Evolutionary conservation across 768 basidiomycete species (phyloP).

Genomic region (Lactarius hatsudake): DNA sequence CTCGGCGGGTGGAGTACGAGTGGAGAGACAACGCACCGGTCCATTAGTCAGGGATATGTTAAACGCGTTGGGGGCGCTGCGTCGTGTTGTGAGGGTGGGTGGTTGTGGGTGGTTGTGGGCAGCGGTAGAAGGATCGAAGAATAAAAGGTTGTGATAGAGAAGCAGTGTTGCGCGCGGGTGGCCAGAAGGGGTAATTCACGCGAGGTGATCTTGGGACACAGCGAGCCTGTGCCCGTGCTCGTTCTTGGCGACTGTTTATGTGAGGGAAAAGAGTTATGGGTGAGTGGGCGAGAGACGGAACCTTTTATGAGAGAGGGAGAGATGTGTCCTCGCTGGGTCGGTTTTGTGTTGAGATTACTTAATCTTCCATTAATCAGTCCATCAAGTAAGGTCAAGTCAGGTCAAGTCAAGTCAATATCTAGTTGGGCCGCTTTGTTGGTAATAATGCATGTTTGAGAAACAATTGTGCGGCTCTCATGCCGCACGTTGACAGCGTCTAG

Average conservation of each 20-base stretch:
- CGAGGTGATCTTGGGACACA: not conserved
- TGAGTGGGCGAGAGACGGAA: not conserved
- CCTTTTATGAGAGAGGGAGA: not conserved
- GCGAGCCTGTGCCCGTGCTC: not conserved
- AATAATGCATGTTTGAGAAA: not conserved
- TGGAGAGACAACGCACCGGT: slow-evolving; percentile 18
- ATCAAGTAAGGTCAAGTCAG: not conserved
- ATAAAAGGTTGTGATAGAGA: not conserved
- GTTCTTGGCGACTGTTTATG: not conserved
- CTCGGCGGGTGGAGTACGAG: not conserved
- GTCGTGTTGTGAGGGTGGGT: not conserved
- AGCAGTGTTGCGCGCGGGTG: not conserved
- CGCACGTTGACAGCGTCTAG: not conserved
- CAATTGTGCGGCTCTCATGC: not conserved
- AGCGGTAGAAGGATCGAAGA: not conserved
- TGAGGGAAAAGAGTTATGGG: not conserved
- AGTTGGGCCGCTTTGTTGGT: not conserved
- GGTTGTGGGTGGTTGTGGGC: not conserved
- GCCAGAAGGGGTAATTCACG: slow-evolving; percentile 1
- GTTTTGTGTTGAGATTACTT: slow-evolving; percentile 9
- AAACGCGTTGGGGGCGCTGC: not conserved
- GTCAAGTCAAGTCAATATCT: not conserved
- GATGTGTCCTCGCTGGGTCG: not conserved
- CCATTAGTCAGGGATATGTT: slow-evolving; percentile 6
- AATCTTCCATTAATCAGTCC: slow-evolving; percentile 10